Base-by-base conservation (phyloP, 2,329 filamentous ascomycete species). In the Chrysoporthe austroafricana region DNA sequence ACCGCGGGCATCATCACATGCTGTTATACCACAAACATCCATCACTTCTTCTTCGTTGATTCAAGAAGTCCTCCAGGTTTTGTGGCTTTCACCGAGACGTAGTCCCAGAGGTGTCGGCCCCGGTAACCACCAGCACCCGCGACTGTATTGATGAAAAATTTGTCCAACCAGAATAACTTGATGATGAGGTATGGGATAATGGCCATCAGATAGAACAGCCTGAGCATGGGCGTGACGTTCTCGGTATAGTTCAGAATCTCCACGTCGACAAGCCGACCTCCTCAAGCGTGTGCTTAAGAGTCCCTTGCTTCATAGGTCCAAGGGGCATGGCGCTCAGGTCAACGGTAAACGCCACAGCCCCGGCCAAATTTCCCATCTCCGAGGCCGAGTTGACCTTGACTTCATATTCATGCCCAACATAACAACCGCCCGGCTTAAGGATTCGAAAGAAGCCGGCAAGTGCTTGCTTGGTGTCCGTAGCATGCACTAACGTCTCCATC, bases 401-500 rank as follows among this genome's bases (percentile, higher is more conserved):
- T 66, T 84, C 81, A 70, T 84, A 84, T 70, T 86, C 83, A 71
- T 81, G 78, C 58, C 84, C 72, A 1, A 77, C 80, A 8, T 86
- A 60, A 1, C 76, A 75, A 1, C 84, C 84, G 39, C 84, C 84
- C 1, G 83, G 83, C 34, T 76, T 76, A 5, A 86, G 74, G 0
- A 85, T 70, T 16, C 83, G 80, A 72, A 77, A 80, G 74, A 86
- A 86, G 21, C 81, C 81, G 6, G 69, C 70, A 1, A 85, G 74
- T 1, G 81, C 84, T 7, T 73, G 74, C 52, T 77, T 70, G 0
- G 82, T 80, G 50, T 86, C 79, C 1, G 80, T 83, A 1, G 84
- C 83, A 71, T 87, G 84, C 0, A 86, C 84, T 59, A 87, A 80
- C 0, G 84, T 85, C 73, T 87, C 84, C 81, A 86, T 84, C 0